Evolutionary conservation across 2,329 filamentous ascomycete species (phyloP), one percentile per base, ranked within the genome.

Genomic region (Trichoderma polysporum): DNA sequence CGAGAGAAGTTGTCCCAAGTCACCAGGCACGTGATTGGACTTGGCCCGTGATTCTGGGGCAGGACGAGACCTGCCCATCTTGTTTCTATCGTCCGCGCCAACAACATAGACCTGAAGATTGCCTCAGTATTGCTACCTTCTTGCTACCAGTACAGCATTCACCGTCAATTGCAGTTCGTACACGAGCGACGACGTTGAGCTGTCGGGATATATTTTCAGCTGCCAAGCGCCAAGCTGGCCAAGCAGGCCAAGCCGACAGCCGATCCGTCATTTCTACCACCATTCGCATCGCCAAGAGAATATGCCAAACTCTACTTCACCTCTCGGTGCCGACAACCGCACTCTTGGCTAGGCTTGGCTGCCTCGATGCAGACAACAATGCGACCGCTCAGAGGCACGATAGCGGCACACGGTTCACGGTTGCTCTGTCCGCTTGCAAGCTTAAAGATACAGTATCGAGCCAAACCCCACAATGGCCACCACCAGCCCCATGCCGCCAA

Each of bases 241-340:
- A n/a, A n/a, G n/a, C n/a, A n/a, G n/a, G 50, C 60, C 60, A 54
- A 63, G 60, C 49, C 49, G 60, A 63, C 49, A 63, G 35, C 49
- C 59, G 59, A 45, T 41, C 33, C 49, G 17, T 27, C 22, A 17
- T n/a, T 19, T 45, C 47, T 19, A 19, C 47, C 4, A 22, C n/a
- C 59, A 54, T 35, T 22, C 33, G 59, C 59, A 53, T 63, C 49
- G 59, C 59, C 59, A 63, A 63, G 59, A 39, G 41, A 53, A 53
- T 52, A 33, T 53, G 49, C 49, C 59, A 53, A 41, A 54, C 29
- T 12, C 19, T 53, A 29, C 47, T 22, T 54, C 31, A 35, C 39
- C 39, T 52, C 31, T 12, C 29, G 41, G 17, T 33, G 49, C 59
- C 59, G 59, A 37, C 59, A 54, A n/a, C 27, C 22, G 59, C 35